Conservation (phyloP, 192 early-diverging fungal species). For the Gigaspora rosea region DNA sequence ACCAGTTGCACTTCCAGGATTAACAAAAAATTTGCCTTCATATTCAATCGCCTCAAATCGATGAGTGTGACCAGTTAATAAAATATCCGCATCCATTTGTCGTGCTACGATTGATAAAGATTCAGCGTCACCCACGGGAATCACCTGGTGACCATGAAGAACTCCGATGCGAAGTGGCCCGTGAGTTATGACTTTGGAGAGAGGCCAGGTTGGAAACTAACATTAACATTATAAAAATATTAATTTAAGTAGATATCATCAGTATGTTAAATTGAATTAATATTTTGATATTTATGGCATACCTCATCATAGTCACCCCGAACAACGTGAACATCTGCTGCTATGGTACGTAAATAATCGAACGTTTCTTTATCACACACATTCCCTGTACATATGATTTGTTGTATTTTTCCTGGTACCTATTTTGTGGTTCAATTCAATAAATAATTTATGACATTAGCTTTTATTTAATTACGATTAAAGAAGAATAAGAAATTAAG, state of each 20-base stretch:
- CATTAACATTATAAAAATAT: conserved; percentile 15
- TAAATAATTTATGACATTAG: background rate
- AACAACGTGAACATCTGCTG: conserved; percentile 72
- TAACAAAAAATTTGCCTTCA: conserved; percentile 90
- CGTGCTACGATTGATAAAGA: conserved; percentile 75
- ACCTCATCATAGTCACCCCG: conserved; percentile 86
- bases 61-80: conserved; percentile 89
- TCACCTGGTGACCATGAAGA: conserved; percentile 84
- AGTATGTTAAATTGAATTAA: background rate
- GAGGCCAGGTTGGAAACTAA: conserved; percentile 56
- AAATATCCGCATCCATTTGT: conserved; percentile 89
- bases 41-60: conserved; percentile 89
- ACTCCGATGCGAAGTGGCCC: conserved; percentile 71
- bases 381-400: conserved; percentile 93
- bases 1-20: conserved; percentile 96
- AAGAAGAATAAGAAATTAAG: background rate
- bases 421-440: conserved; percentile 23
- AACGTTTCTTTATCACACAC: conserved; percentile 78
- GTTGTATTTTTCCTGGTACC: conserved; percentile 95
- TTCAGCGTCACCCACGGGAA: conserved; percentile 79
- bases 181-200: conserved; percentile 66
- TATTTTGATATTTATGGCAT: conserved; percentile 16
- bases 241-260: background rate
- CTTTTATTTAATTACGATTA: background rate
- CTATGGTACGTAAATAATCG: conserved; percentile 86